These are phyloP conservation scores for Kluyveromyces starmeri DNA, from an alignment of 805 yeast genomes.

Conservation along the genomic window DNA sequence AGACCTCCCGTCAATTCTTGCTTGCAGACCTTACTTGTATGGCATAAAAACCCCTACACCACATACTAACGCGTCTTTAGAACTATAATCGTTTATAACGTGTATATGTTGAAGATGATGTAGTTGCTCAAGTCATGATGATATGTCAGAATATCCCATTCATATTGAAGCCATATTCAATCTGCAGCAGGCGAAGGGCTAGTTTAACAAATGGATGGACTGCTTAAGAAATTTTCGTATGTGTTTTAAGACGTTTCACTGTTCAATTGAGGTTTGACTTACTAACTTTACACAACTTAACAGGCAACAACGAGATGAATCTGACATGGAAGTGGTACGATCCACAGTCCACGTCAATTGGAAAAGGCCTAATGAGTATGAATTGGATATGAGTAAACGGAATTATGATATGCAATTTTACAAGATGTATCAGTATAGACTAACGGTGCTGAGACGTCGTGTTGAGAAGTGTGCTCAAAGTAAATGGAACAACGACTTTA, in stretches of 20 bases:
- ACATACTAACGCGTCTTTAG: no score
- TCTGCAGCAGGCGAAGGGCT: no score
- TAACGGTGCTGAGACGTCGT: conserved; percentile 39
- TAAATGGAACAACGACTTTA: conserved; percentile 49
- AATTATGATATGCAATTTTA: conserved; percentile 51
- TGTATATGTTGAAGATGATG: no score
- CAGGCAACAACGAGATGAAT: conserved; percentile 5
- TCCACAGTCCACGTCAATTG: conserved; percentile 12
- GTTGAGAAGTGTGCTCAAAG: conserved; percentile 36
- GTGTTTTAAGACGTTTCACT: neutral
- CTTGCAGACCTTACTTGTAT: no score
- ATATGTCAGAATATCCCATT: no score
- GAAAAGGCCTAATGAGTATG: conserved; percentile 15
- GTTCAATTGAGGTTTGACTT: neutral
- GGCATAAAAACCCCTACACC: no score
- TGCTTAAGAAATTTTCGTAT: conserved; percentile 9
- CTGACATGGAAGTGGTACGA: conserved; percentile 9
- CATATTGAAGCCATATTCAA: no score
- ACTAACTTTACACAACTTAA: neutral
- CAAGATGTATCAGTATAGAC: conserved; percentile 44
- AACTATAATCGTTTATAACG: no score
- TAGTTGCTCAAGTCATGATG: no score
- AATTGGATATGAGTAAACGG: conserved; percentile 28
- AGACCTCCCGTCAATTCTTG: no score
- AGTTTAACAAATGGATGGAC: conserved; percentile 9